phyloP scores from a whole-genome alignment of 208 protist species.

The Leishmania tarentolae region DNA sequence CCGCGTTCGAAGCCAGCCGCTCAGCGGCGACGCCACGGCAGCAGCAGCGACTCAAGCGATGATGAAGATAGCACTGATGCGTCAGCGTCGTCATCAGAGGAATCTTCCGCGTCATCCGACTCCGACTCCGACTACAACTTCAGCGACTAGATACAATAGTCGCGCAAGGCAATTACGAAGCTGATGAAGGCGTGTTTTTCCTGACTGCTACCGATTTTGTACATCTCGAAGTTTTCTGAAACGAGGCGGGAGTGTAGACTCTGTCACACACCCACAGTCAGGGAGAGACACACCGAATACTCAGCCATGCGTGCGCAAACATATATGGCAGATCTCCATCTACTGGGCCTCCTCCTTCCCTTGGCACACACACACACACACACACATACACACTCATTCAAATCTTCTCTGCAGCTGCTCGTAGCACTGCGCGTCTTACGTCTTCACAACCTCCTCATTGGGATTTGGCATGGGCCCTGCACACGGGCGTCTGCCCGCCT shows the following conservation, averaged over 20 bases:
- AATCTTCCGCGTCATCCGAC: slow-evolving; percentile 27
- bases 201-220: background rate
- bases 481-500: background rate
- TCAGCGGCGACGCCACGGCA: background rate
- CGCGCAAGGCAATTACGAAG: background rate
- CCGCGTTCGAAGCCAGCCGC: slow-evolving; percentile 16
- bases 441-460: background rate
- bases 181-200: background rate
- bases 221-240: background rate
- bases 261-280: background rate
- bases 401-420: slow-evolving; percentile 1
- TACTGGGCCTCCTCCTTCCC: background rate
- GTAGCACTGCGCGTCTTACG: background rate
- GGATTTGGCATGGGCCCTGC: background rate
- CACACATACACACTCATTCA: background rate
- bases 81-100: slow-evolving; percentile 12
- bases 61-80: slow-evolving; percentile 19
- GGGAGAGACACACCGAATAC: background rate
- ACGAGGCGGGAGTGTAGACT: background rate
- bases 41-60: slow-evolving; percentile 16
- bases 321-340: background rate
- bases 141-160: slow-evolving; percentile 36
- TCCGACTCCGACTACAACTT: slow-evolving; percentile 53
- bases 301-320: background rate
- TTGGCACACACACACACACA: background rate